Base-by-base conservation (phyloP, 768 basidiomycete species). In the Phylloporus scabripes region DNA sequence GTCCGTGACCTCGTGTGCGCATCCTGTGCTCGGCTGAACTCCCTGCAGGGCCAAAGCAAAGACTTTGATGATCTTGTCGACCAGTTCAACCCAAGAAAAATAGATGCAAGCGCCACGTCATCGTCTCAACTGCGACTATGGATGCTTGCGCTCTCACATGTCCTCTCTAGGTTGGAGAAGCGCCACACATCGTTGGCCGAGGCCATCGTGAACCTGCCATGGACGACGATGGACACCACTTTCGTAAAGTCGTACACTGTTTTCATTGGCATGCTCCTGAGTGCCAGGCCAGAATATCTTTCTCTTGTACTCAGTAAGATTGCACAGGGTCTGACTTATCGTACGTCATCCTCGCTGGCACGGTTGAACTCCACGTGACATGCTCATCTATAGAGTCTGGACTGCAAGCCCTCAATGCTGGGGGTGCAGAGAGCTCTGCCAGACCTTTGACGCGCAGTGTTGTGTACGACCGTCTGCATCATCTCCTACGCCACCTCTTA, bases 261-360 rank as follows among this genome's bases (percentile, higher is more conserved):
- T 31, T 96, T 96, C 64, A 80, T 92, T 42, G 89, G 91, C 23
- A 90, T 94, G 74, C 80, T 99, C 34, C 79, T 95, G 57, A 92
- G 88, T 53, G 91, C 95, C 20, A 74, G 87, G 53, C 90, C 94
- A 51, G 92, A 96, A 70, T 97, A 95, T 68, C 76, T 95, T 28
- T 85, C 85, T 20, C 75, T 87, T 45, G 83, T 97, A 6, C 80
- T 97, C 5, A 76, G 77, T 50, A 92, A 81, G 70, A 83, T 89
- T 34, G 81, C 92, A 11, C 82, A 83, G 48, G 91, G 92, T 10
- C 83, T 98, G 55, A 92, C 92, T 7, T 83, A 87, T 73, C 91
- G 94, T 96, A 64, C 58, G 89, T 79, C 28, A 8, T 47, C 48
- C 42, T 51, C 29, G 17, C 48, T 14, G 21, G 50, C 40, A 34